Conservation (phyloP, 1,284 basidiomycete genomes). For the Apiotrichum brassicae region DNA sequence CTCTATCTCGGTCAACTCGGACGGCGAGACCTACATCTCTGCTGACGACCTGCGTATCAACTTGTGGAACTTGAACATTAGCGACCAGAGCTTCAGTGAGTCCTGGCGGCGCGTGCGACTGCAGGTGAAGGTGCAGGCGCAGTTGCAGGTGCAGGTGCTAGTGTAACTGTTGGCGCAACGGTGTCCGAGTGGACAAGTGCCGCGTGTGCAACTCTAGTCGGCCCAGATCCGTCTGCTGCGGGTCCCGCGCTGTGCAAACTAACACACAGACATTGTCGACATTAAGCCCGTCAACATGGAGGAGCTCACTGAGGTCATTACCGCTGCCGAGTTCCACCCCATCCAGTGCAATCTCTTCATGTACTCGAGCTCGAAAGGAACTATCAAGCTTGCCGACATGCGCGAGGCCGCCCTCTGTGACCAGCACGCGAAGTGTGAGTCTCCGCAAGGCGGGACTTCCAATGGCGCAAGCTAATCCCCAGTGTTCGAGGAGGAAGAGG, state of each 20-base stretch:
- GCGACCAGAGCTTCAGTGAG: conserved; percentile 98
- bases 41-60: conserved; percentile 97
- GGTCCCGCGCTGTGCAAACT: not conserved
- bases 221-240: too few relatives aligned
- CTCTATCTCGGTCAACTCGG: conserved; percentile 97
- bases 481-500: conserved; percentile 99
- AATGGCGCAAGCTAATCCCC: too few relatives aligned
- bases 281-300: conserved; percentile 99
- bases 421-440: conserved; percentile 87
- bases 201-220: too few relatives aligned
- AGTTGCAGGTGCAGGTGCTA: too few relatives aligned
- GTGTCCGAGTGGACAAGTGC: too few relatives aligned
- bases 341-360: conserved; percentile 97
- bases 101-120: conserved; percentile 19
- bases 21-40: conserved; percentile 98
- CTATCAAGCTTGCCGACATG: conserved; percentile 99
- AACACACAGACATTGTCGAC: conserved; percentile 84
- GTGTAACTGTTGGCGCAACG: too few relatives aligned
- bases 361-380: conserved; percentile 99
- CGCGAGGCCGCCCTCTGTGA: conserved; percentile 96
- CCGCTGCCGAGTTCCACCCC: conserved; percentile 97
- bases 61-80: conserved; percentile 97
- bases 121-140: too few relatives aligned
- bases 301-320: conserved; percentile 98
- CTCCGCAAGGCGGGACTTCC: not conserved